These are phyloP conservation scores for grape (Vitis vinifera) DNA, from an alignment of 164 flowering plant species.

Conservation along the genomic window DNA sequence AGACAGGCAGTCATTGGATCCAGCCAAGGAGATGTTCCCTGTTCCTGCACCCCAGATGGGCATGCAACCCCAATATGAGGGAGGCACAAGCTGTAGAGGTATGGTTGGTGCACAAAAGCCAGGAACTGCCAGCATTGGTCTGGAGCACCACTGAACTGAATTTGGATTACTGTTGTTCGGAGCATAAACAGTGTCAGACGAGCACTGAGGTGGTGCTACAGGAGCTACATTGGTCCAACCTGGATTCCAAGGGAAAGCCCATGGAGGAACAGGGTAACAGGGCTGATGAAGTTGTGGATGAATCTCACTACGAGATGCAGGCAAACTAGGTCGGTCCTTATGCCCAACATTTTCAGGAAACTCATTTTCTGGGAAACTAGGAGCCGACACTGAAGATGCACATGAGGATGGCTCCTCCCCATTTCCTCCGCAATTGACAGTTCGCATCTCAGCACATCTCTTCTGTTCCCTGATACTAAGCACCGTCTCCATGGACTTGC, in stretches of 20 bases:
- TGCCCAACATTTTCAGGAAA: constrained; percentile 14
- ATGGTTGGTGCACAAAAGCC: constrained; percentile 31
- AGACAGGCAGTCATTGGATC: constrained; percentile 19
- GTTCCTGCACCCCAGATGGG: constrained; percentile 35
- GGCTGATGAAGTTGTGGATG: constrained; percentile 18
- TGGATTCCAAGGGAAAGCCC: constrained; percentile 35
- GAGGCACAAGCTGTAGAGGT: constrained; percentile 35
- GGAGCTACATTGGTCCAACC: constrained; percentile 17
- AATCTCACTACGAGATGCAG: constrained; percentile 8
- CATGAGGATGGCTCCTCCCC: constrained; percentile 31
- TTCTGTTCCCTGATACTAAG: constrained; percentile 40
- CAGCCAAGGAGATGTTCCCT: constrained; percentile 24
- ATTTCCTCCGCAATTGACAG: constrained; percentile 18
- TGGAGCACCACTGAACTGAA: constrained; percentile 27
- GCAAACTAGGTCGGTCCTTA: constrained; percentile 16
- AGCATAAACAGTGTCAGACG: constrained; percentile 17
- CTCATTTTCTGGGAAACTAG: constrained; percentile 22
- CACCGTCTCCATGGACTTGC: constrained; percentile 41
- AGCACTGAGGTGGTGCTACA: constrained; percentile 14
- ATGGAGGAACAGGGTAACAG: constrained; percentile 34
- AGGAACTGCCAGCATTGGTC: constrained; percentile 29
- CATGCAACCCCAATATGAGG: constrained; percentile 46
- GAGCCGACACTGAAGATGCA: constrained; percentile 25
- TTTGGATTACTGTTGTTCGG: constrained; percentile 19
- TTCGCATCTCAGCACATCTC: constrained; percentile 14